phyloP scores from a whole-genome alignment of 2,329 filamentous ascomycete species.

The Emergomyces pasteurianus region DNA sequence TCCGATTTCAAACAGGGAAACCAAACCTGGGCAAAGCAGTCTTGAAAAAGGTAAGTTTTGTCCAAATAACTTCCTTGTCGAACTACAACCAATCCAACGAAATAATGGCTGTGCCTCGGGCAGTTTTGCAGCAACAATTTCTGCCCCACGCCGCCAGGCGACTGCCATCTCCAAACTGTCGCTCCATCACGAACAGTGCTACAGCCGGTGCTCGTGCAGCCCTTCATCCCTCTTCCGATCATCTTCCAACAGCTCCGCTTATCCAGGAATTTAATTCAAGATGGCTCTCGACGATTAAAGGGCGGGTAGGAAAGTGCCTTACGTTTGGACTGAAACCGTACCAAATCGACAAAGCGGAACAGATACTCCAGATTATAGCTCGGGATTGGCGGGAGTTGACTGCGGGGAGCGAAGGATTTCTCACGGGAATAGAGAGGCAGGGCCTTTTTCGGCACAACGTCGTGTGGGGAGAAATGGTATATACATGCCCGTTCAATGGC shows the following conservation, averaged over 20 bases:
- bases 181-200: not conserved
- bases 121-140: constrained; percentile 7
- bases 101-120: constrained; percentile 3
- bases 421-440: constrained; percentile 50
- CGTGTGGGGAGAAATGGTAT: constrained; percentile 77
- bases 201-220: constrained; percentile 10
- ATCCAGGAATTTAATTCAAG: constrained; percentile 35
- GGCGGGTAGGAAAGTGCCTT: constrained; percentile 61
- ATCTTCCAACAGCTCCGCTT: constrained; percentile 5
- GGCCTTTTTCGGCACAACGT: constrained; percentile 56
- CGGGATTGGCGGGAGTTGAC: constrained; percentile 59
- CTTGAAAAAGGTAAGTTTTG: not conserved
- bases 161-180: not conserved
- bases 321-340: constrained; percentile 53
- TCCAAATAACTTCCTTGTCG: not conserved
- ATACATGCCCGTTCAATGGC: not conserved
- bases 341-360: constrained; percentile 48
- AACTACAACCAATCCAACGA: not conserved
- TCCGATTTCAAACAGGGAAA: not conserved
- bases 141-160: not conserved
- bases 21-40: not conserved
- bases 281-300: constrained; percentile 59
- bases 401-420: constrained; percentile 63
- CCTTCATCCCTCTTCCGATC: constrained; percentile 6
- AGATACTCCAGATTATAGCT: constrained; percentile 48